Conservation (phyloP, 2,329 filamentous ascomycete genomes). For the Claviceps humidiphila region DNA sequence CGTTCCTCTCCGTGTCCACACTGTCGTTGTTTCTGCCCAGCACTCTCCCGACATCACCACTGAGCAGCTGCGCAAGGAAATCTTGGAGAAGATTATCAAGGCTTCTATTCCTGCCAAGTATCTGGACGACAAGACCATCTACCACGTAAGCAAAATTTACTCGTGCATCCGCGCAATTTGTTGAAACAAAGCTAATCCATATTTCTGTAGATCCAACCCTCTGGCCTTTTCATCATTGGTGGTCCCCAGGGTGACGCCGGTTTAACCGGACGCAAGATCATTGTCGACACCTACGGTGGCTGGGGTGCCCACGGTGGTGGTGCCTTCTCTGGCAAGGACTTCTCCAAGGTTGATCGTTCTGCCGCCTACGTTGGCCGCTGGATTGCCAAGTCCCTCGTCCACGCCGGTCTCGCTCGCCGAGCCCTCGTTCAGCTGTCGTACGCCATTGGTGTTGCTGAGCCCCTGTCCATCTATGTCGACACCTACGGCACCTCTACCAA, state of each 20-base stretch:
- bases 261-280: slow-evolving; percentile 98
- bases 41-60: slow-evolving; percentile 81
- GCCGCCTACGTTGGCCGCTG: slow-evolving; percentile 95
- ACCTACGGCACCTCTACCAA: slow-evolving; percentile 89
- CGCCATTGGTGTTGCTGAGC: slow-evolving; percentile 97
- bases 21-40: slow-evolving; percentile 91
- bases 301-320: slow-evolving; percentile 99
- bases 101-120: slow-evolving; percentile 84
- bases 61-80: slow-evolving; percentile 84
- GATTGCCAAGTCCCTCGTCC: slow-evolving; percentile 97
- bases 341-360: slow-evolving; percentile 99
- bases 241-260: slow-evolving; percentile 97
- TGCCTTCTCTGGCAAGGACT: slow-evolving; percentile 99
- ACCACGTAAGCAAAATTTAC: slow-evolving; percentile 53
- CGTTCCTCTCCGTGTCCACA: slow-evolving; percentile 84
- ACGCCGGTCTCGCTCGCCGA: slow-evolving; percentile 78
- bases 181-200: background rate
- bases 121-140: slow-evolving; percentile 84
- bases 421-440: slow-evolving; percentile 96
- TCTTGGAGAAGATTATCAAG: slow-evolving; percentile 95
- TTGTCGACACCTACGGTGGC: slow-evolving; percentile 98
- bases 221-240: slow-evolving; percentile 97
- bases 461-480: slow-evolving; percentile 95
- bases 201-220: slow-evolving; percentile 67
- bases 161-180: too few species aligned